Evolutionary conservation across 371 early-diverging fungal genomes (phyloP), one percentile per base, ranked within the genome.

Genomic region (Coemansia sp.): DNA sequence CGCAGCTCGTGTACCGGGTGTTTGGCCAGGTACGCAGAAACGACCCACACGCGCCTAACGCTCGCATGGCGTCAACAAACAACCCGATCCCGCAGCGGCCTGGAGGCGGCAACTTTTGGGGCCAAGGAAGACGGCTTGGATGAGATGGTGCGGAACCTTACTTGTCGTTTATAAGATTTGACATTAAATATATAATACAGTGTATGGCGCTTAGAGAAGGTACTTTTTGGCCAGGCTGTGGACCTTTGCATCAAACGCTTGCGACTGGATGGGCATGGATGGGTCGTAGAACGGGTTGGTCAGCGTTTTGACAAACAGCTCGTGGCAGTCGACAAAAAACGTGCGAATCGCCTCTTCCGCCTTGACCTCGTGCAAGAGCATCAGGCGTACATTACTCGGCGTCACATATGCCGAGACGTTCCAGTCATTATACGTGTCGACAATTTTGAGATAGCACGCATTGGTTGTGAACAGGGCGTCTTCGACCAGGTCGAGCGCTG

Each of bases 351-450:
- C 89, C 60, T 98, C 98, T 52, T 92, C 91, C 64, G 91, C 89
- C 75, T 87, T 87, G 52, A 88, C 80, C 55, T 95, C 96, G 75
- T 97, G 97, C 48, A 98, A 78, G n/a, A 98, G 84, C 89, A 98
- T 86, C 50, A 98, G 84, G 48, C 92, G 89, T 7, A 88, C 87
- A 71, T 93, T 94, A 73, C 91, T 91, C 23, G 97, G 91, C 5
- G 95, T 88, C 8, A 97, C 91, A 75, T 93, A 96, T 6, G 93
- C 93, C 5, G 95, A 93, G 11, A 97, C 91, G 69, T 86, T 88
- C 83, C 89, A 91, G 68, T 98, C 97, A 69, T 96, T 96, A 83
- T 94, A 96, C 71, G 91, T 87, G 82, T 98, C 98, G 55, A 98
- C 90, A 1, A 91, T 87, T 73, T 94, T 96, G 47, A 97, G 84